Conservation (phyloP, 2,329 filamentous ascomycete genomes). For the Fusarium fracticaudum region DNA sequence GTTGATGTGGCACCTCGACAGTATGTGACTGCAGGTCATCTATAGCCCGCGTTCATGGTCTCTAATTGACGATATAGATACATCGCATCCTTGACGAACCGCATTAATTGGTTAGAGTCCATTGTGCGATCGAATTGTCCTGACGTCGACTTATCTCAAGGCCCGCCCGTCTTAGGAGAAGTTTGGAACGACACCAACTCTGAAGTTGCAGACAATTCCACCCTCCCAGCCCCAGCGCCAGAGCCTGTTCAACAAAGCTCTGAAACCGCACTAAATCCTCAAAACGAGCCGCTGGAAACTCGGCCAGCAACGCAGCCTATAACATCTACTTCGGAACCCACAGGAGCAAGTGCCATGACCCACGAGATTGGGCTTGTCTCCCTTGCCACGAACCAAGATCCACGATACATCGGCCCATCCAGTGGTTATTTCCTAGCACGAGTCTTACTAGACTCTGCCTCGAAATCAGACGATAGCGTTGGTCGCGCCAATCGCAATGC, state of each 20-base stretch:
- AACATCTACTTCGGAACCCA: slow-evolving; percentile 7
- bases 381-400: slow-evolving; percentile 57
- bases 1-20: slow-evolving; percentile 53
- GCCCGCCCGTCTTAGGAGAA: slow-evolving; percentile 24
- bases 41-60: rapidly evolving
- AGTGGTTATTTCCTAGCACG: slow-evolving; percentile 64
- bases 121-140: slow-evolving; percentile 54
- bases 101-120: slow-evolving; percentile 58
- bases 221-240: neutral
- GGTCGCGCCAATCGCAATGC: slow-evolving; percentile 3
- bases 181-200: slow-evolving; percentile 8
- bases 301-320: neutral
- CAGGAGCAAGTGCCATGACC: slow-evolving; percentile 45
- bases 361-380: slow-evolving; percentile 65
- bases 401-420: slow-evolving; percentile 64
- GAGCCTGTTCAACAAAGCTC: neutral
- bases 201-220: slow-evolving; percentile 2
- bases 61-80: slow-evolving; percentile 26
- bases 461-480: slow-evolving; percentile 36
- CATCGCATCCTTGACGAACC: slow-evolving; percentile 50
- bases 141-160: slow-evolving; percentile 51
- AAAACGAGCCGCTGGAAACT: rapidly evolving
- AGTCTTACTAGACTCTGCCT: slow-evolving; percentile 55
- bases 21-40: slow-evolving; percentile 38
- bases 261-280: rapidly evolving